Conservation (phyloP, 768 basidiomycete species). For the Naganishia randhawae region DNA sequence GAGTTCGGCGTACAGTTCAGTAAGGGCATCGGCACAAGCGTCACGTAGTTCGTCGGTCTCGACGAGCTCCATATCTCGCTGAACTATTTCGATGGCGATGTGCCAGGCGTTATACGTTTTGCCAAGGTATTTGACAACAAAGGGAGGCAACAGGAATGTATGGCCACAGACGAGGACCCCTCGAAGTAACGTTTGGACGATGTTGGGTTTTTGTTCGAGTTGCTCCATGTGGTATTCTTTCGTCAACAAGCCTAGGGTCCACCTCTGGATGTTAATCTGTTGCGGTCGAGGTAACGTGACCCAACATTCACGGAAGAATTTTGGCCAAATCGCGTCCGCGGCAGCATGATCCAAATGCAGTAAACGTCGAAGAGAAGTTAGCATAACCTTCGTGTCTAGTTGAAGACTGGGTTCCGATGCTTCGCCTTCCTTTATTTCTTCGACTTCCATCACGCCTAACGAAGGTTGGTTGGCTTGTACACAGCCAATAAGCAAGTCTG, state of each 20-base stretch:
- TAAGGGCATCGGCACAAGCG: conserved; percentile 79
- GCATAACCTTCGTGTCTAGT: conserved; percentile 53
- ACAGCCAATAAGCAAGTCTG: conserved; percentile 83
- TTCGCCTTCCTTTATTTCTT: conserved; percentile 2
- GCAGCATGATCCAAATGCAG: conserved; percentile 71
- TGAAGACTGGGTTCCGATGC: conserved; percentile 18
- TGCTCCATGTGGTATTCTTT: conserved; percentile 91
- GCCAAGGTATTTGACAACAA: conserved; percentile 90
- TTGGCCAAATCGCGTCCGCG: conserved; percentile 80
- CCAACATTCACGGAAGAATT: conserved; percentile 83
- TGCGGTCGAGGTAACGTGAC: conserved; percentile 76
- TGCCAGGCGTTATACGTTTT: conserved; percentile 98
- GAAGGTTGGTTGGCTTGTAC: conserved; percentile 48
- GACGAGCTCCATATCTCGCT: conserved; percentile 70
- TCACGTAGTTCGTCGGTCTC: conserved; percentile 77
- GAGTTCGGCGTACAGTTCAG: conserved; percentile 91
- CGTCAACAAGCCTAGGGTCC: conserved; percentile 82
- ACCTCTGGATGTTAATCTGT: conserved; percentile 80
- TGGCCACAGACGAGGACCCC: conserved; percentile 82
- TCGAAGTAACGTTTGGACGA: conserved; percentile 82
- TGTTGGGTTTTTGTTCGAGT: conserved; percentile 80
- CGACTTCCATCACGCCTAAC: conserved; percentile 3
- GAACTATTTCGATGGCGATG: conserved; percentile 77
- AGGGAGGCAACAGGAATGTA: conserved; percentile 82
- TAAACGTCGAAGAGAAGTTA: conserved; percentile 76